These are phyloP conservation scores for Atkinsonella texensis DNA, from an alignment of 2,329 filamentous ascomycete genomes.

Conservation along the genomic window DNA sequence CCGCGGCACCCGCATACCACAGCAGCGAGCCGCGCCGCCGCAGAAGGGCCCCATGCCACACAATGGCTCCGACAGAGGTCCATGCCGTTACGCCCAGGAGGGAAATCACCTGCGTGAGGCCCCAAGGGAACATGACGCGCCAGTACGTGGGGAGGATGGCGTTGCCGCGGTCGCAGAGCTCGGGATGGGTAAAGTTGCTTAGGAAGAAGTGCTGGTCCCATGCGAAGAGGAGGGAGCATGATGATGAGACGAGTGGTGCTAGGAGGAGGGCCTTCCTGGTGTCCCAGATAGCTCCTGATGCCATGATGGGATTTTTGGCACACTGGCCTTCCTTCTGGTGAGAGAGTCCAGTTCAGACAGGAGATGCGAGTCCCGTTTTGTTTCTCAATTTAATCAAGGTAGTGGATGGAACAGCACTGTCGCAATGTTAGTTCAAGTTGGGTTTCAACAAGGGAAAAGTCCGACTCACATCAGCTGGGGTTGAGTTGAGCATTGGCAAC, in stretches of 20 bases:
- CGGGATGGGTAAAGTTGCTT: constrained; percentile 19
- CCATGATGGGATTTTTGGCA: constrained; percentile 18
- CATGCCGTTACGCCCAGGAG: constrained; percentile 23
- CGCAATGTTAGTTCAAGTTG: not conserved
- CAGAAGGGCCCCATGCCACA: constrained; percentile 13
- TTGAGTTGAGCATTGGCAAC: not conserved
- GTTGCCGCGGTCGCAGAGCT: constrained; percentile 19
- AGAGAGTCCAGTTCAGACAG: too few species aligned
- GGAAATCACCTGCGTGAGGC: constrained; percentile 20
- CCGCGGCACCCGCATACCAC: constrained; percentile 23
- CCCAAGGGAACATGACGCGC: constrained; percentile 25
- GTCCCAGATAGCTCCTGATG: constrained; percentile 25
- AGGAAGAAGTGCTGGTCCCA: constrained; percentile 33
- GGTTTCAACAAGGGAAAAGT: not conserved
- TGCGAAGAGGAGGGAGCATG: constrained; percentile 32
- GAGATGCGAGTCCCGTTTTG: too few species aligned
- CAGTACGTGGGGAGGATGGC: constrained; percentile 31
- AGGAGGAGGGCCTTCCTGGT: constrained; percentile 26
- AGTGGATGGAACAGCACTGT: not conserved
- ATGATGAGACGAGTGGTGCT: constrained; percentile 34
- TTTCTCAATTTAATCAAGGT: not conserved
- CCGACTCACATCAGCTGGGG: not conserved
- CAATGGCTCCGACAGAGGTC: constrained; percentile 16
- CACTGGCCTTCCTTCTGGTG: not conserved
- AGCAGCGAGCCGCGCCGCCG: constrained; percentile 12